These are phyloP conservation scores for Pestalotiopsis sp. DNA, from an alignment of 2,329 filamentous ascomycete species.

Conservation along the genomic window DNA sequence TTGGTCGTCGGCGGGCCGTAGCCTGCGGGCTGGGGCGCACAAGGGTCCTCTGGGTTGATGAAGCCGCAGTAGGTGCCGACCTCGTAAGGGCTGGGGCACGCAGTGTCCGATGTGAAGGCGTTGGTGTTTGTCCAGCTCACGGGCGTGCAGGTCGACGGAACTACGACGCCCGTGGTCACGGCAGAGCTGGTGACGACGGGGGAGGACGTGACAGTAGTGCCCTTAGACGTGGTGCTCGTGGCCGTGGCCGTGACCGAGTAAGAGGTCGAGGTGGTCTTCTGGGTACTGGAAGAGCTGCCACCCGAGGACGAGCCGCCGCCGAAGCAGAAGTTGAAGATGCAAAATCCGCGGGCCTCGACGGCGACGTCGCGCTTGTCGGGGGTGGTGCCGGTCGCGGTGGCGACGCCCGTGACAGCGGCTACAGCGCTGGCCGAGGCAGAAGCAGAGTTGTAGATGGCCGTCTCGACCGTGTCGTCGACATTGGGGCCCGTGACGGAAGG, in stretches of 20 bases:
- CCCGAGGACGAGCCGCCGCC: background rate
- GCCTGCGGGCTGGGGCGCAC: constrained; percentile 34
- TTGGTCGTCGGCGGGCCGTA: constrained; percentile 11
- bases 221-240: background rate
- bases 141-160: constrained; percentile 17
- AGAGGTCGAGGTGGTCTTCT: background rate
- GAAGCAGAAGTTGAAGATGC: constrained; percentile 11
- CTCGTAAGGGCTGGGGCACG: constrained; percentile 32
- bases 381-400: constrained; percentile 3
- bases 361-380: constrained; percentile 5
- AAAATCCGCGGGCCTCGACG: constrained; percentile 4
- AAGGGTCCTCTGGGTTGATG: constrained; percentile 39
- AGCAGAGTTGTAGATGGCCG: constrained; percentile 13
- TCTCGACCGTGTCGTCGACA: background rate
- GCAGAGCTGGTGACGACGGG: constrained; percentile 3
- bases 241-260: background rate
- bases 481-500: constrained; percentile 11
- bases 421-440: constrained; percentile 10
- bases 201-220: constrained; percentile 1
- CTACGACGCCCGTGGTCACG: background rate
- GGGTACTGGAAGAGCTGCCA: background rate
- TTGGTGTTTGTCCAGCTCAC: constrained; percentile 18
- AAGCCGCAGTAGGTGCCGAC: constrained; percentile 38
- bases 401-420: constrained; percentile 11
- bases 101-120: constrained; percentile 23